Base-by-base conservation (phyloP, 2,329 filamentous ascomycete species). In the Fusarium zealandicum region DNA sequence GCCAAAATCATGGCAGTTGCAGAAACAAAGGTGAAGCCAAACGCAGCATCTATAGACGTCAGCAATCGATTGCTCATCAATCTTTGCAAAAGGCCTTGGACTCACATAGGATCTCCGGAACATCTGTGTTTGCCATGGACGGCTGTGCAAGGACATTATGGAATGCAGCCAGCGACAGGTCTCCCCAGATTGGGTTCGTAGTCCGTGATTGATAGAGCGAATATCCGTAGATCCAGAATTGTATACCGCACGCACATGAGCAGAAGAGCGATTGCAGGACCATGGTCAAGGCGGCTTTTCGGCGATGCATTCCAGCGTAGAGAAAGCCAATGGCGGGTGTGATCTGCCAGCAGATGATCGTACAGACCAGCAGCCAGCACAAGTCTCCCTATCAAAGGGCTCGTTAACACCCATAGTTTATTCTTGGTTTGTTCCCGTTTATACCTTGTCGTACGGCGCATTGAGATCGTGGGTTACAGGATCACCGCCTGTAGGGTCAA, bases 161-260 rank as follows among this genome's bases (percentile, higher is more conserved):
- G 35, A 75, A 67, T 3, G 61, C 73, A 0, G 69, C 72, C 31
- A 73, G 54, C 1, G 72, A 74, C n/a, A 75, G 20, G 43, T 75
- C 70, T 10, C 73, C 73, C 20, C 70, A 47, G 14, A 74, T 70
- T 1, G 72, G 71, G 16, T 73, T 74, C 0, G 71, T 69, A 0
- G 72, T 71, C 7, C 67, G 71, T 9, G 73, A 69, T 35, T 72
- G 65, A 41, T 79, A 78, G 2, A 80, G 66, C 0, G 75, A 78
- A 40, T 78, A 76, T 5, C 77, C 78, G 51, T 78, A 80, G 3
- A 79, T 69, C 77, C 77, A 79, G 62, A 75, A 80, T 44, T 80
- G 78, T 8, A 79, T 76, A 1, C 76, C 77, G 40, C 72, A 74
- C 1, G 75, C 76, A 39, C 71, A 77, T 1, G 76, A 73, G 27